These are phyloP conservation scores for Casaregolazyma suthepensis DNA, from an alignment of 1,139 yeast genomes.

Conservation along the genomic window DNA sequence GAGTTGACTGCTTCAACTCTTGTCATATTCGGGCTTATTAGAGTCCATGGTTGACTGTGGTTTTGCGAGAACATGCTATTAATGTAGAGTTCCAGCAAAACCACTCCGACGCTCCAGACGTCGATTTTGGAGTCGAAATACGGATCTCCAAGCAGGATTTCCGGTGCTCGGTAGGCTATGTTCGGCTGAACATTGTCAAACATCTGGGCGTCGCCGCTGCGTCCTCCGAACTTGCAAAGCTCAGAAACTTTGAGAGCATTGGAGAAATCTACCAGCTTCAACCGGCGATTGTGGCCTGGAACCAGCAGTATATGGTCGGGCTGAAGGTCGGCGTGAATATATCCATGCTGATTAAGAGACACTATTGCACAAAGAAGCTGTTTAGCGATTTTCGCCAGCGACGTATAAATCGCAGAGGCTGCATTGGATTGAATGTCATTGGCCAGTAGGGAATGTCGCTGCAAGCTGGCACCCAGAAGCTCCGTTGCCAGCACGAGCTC, in stretches of 20 bases:
- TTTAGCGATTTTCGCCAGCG: constrained; percentile 5
- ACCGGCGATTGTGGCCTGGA: constrained; percentile 9
- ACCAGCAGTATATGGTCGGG: constrained; percentile 86
- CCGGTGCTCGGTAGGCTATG: constrained; percentile 21
- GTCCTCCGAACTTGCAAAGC: constrained; percentile 5
- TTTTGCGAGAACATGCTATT: constrained; percentile 6
- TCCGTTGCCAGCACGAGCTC: constrained; percentile 8
- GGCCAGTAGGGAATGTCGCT: constrained; percentile 4
- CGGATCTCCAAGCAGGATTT: constrained; percentile 25
- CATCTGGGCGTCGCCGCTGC: constrained; percentile 5
- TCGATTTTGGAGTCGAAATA: constrained; percentile 79
- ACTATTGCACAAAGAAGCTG: constrained; percentile 48
- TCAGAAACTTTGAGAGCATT: constrained; percentile 2
- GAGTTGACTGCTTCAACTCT: constrained; percentile 3
- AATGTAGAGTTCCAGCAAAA: constrained; percentile 37
- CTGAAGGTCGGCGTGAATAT: constrained; percentile 77
- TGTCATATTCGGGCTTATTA: constrained; percentile 1
- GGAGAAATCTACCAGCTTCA: constrained; percentile 4
- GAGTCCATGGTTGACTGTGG: not conserved
- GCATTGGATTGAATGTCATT: not conserved
- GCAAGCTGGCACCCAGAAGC: constrained; percentile 3
- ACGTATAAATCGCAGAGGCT: not conserved
- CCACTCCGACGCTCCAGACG: constrained; percentile 96
- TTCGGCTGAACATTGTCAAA: constrained; percentile 7
- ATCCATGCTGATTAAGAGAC: constrained; percentile 46